phyloP scores from a whole-genome alignment of 2,329 filamentous ascomycete species.

The Bipolaris gigantea region DNA sequence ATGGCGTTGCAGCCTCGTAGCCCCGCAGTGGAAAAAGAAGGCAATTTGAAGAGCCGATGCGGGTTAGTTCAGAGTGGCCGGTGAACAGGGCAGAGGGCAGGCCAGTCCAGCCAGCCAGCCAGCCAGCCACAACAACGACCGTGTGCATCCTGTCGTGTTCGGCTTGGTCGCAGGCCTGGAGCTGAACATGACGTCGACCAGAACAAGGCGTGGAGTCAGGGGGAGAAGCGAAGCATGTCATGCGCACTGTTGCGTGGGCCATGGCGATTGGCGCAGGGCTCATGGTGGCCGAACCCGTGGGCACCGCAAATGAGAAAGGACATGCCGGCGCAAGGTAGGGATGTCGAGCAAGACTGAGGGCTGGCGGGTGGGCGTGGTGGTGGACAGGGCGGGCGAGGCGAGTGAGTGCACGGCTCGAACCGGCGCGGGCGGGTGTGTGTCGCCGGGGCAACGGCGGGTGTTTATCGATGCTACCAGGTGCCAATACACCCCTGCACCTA shows the following conservation, averaged over 20 bases:
- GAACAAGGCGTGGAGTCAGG: background rate
- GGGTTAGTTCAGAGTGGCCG: constrained; percentile 6
- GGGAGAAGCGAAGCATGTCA: background rate
- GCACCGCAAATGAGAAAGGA: constrained; percentile 1
- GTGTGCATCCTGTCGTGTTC: background rate
- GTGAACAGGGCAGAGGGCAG: constrained; percentile 10
- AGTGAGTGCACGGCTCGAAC: constrained; percentile 16
- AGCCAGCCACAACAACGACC: background rate
- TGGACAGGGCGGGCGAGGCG: constrained; percentile 9
- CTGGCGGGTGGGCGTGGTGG: background rate
- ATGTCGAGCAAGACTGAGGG: constrained; percentile 11
- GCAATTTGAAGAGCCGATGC: background rate
- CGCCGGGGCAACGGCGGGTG: constrained; percentile 21
- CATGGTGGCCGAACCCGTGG: background rate
- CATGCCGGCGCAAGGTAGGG: constrained; percentile 9
- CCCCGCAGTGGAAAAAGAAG: background rate
- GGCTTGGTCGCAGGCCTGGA: background rate
- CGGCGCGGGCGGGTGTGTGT: constrained; percentile 13
- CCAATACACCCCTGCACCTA: constrained; percentile 6
- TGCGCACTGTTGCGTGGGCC: constrained; percentile 5
- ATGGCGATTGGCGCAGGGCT: constrained; percentile 1
- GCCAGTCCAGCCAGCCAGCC: too few relatives aligned
- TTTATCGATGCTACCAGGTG: constrained; percentile 22
- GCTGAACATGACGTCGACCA: constrained; percentile 4
- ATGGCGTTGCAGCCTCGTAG: constrained; percentile 1